phyloP scores from a whole-genome alignment of 768 basidiomycete species.

The Termitomyces bulborhizus region DNA sequence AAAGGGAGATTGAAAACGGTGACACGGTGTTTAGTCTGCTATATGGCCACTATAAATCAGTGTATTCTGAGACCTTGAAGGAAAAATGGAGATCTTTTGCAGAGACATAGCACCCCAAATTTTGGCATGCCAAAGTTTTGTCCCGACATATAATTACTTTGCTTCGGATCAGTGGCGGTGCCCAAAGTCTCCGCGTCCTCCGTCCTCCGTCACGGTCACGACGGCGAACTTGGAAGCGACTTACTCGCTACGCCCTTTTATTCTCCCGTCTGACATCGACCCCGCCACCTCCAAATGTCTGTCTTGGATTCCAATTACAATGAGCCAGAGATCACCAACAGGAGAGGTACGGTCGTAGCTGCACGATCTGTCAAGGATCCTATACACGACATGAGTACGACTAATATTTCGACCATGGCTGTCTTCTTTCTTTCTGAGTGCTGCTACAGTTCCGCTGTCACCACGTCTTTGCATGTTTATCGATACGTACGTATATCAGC shows the following conservation, averaged over 20 bases:
- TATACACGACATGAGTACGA: conserved; percentile 4
- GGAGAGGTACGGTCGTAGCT: background rate
- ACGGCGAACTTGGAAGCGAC: background rate
- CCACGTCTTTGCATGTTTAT: conserved; percentile 40
- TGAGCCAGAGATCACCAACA: background rate
- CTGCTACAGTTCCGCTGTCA: conserved; percentile 29
- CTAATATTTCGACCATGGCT: background rate
- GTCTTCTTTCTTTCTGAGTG: background rate
- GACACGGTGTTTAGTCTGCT: too few species aligned
- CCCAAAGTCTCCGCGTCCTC: background rate
- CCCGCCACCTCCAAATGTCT: background rate
- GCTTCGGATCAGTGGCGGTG: background rate
- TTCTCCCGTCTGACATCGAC: too few species aligned
- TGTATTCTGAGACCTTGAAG: too few species aligned
- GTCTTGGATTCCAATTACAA: background rate
- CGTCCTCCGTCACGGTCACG: background rate
- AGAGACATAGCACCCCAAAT: too few species aligned
- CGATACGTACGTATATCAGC: conserved; percentile 51
- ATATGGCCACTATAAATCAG: too few species aligned
- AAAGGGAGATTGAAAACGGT: too few species aligned
- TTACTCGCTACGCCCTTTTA: background rate
- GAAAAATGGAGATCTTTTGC: too few species aligned
- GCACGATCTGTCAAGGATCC: conserved; percentile 4
- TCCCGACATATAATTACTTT: too few species aligned
- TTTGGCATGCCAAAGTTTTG: too few species aligned